These are phyloP conservation scores for Xerocomus potaroensis DNA, from an alignment of 768 basidiomycete species.

Conservation along the genomic window DNA sequence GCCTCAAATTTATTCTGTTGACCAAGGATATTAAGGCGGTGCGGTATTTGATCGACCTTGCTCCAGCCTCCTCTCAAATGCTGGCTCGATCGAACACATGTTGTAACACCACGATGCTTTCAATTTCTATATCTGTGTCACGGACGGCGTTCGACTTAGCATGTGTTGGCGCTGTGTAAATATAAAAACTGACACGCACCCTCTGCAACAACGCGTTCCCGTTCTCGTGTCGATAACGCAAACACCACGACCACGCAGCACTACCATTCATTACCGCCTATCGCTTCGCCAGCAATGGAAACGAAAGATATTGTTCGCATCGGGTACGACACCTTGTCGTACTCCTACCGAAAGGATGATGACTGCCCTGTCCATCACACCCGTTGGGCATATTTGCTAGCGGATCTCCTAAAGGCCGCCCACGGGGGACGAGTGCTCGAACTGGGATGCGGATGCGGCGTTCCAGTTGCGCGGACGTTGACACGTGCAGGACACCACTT, in stretches of 20 bases:
- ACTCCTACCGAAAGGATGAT: slow-evolving; percentile 3
- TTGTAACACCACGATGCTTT: not conserved
- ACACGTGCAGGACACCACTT: slow-evolving; percentile 4
- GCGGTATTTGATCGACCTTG: not conserved
- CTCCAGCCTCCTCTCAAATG: not conserved
- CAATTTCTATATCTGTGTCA: not conserved
- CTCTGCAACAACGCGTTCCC: slow-evolving; percentile 6
- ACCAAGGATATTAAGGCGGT: no score
- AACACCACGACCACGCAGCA: not conserved
- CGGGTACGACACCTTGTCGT: slow-evolving; percentile 1
- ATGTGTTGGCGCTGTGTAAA: not conserved
- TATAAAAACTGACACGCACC: not conserved
- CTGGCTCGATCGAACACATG: not conserved
- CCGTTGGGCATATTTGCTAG: not conserved
- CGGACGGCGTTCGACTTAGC: slow-evolving; percentile 4
- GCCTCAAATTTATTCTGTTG: no score
- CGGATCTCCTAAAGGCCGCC: not conserved
- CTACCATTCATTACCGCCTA: slow-evolving; percentile 21
- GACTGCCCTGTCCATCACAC: not conserved
- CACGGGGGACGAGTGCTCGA: slow-evolving; percentile 3
- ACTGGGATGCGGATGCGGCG: slow-evolving; percentile 9
- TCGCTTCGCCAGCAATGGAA: slow-evolving; percentile 6
- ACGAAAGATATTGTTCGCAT: slow-evolving; percentile 3
- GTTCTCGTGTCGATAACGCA: not conserved
- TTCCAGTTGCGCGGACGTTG: slow-evolving; percentile 3